A percentile compares a stretch with the other conserved stretches of the same genome.
Evolutionary conservation across 768 basidiomycete genomes (phyloP).

Genomic region (Mycena crocata): DNA sequence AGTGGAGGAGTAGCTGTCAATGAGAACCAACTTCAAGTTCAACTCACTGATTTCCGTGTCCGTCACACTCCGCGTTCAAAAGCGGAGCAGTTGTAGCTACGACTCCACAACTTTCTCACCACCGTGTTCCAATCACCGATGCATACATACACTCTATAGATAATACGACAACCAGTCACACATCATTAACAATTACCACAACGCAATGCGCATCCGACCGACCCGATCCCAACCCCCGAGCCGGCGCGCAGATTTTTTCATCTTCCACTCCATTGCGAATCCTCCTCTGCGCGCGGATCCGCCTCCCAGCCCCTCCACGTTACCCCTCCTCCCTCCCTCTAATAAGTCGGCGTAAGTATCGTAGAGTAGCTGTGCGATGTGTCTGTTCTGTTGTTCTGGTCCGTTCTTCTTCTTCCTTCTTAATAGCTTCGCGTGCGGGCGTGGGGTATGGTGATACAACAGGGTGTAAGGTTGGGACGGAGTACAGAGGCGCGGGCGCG

Average conservation of each 20-base stretch:
- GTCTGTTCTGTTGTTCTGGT: background rate
- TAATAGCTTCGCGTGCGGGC: background rate
- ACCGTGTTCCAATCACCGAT: background rate
- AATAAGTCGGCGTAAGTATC: conserved; percentile 23
- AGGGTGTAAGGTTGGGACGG: background rate
- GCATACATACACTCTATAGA: conserved; percentile 26
- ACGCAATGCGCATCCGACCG: too few species aligned
- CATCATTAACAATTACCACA: background rate
- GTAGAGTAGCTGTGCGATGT: conserved; percentile 14
- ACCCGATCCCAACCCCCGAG: too few species aligned
- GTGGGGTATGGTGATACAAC: conserved; percentile 8
- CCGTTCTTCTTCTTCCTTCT: background rate
- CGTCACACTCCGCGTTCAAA: too few species aligned
- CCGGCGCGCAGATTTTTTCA: background rate
- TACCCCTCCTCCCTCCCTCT: background rate
- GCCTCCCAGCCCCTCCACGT: background rate
- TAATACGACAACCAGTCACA: background rate
- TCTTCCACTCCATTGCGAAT: background rate
- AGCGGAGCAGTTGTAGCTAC: too few species aligned
- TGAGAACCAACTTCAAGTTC: too few species aligned
- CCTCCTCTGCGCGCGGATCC: background rate
- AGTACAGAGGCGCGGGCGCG: background rate
- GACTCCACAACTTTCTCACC: background rate
- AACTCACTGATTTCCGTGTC: too few species aligned
- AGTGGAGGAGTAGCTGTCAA: conserved; percentile 17